Evolutionary conservation across 306 rosid genomes (phyloP), one percentile per base, ranked within the genome.

Genomic region (Chamaecrista fasciculata): DNA sequence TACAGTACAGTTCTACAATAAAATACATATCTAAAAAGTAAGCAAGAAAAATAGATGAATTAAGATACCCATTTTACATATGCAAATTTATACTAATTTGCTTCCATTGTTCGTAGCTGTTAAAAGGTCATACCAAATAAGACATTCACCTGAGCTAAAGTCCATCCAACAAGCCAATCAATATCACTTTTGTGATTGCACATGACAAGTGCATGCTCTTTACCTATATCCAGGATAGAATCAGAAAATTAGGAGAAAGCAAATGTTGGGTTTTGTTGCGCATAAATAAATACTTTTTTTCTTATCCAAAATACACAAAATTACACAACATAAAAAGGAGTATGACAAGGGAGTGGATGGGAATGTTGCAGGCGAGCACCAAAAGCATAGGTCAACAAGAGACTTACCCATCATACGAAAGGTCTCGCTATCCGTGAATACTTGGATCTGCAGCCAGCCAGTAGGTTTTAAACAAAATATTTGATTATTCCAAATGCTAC

Each of bases 111-210:
- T 34, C 10, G 26, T 31, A 10, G 28, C 46, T 4, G 65, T 34
- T 59, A 58, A 31, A 33, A 39, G 64, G 11, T 37, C 43, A 19
- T 33, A 34, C 28, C 46, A 34, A 59, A 34, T 18, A 59, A 59
- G 65, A 33, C 46, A 59, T 19, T 59, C 65, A 59, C 65, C 65
- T 59, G 65, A 11, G 65, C 65, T 34, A 19, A 59, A 59, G 34
- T 46, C 65, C 65, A 59, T 59, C 65, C 65, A 59, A 59, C 65
- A 59, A 59, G 65, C 65, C 65, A 59, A 59, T 59, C 65, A 59
- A 59, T 59, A 59, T 59, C 65, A 34, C 65, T 59, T 18, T 28
- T 33, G 39, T 59, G 65, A 33, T 59, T 59, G 65, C 46, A 59
- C 12, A 59, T 59, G 46, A 59, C 65, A 18, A 59, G 65, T 34